Percentiles rank a stretch among this genome's conserved stretches.
These are phyloP conservation scores for Fusarium coffeatum DNA, from an alignment of 2,329 filamentous ascomycete species.

Conservation along the genomic window DNA sequence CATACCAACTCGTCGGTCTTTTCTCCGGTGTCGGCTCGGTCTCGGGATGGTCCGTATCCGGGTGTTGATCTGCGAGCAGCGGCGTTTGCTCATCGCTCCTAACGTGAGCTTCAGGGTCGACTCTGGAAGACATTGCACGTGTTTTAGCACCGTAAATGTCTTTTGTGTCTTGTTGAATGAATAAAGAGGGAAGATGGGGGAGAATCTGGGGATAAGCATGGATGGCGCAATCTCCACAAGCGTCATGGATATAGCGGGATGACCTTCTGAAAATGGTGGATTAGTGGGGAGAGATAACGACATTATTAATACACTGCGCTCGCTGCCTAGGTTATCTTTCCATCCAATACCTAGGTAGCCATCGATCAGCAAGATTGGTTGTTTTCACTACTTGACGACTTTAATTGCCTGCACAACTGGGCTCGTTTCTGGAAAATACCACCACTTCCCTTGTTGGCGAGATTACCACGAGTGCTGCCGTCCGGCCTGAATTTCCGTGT, in stretches of 20 bases:
- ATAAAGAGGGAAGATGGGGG: too few relatives aligned
- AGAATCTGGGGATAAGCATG: not conserved
- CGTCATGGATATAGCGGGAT: slow-evolving; percentile 16
- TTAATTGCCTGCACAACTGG: not conserved
- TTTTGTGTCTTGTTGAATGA: not conserved
- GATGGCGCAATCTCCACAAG: not conserved
- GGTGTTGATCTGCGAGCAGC: not conserved
- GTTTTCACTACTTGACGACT: not conserved
- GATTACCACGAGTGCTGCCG: too few relatives aligned
- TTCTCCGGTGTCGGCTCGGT: slow-evolving; percentile 1
- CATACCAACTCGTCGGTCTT: slow-evolving; percentile 17
- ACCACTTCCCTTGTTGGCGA: too few relatives aligned
- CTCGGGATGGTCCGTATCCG: not conserved
- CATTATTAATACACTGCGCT: slow-evolving; percentile 18
- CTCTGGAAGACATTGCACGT: not conserved
- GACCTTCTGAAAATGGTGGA: not conserved
- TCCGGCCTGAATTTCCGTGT: too few relatives aligned
- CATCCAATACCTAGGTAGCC: too few relatives aligned
- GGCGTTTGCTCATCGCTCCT: slow-evolving; percentile 18
- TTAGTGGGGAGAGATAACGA: slow-evolving; percentile 3
- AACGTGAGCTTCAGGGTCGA: not conserved
- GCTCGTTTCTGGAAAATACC: too few relatives aligned
- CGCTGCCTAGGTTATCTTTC: not conserved
- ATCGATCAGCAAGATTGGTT: not conserved
- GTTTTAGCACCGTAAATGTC: accelerated